These are phyloP conservation scores for Spathaspora sp. DNA, from an alignment of 1,139 yeast species.

Conservation along the genomic window DNA sequence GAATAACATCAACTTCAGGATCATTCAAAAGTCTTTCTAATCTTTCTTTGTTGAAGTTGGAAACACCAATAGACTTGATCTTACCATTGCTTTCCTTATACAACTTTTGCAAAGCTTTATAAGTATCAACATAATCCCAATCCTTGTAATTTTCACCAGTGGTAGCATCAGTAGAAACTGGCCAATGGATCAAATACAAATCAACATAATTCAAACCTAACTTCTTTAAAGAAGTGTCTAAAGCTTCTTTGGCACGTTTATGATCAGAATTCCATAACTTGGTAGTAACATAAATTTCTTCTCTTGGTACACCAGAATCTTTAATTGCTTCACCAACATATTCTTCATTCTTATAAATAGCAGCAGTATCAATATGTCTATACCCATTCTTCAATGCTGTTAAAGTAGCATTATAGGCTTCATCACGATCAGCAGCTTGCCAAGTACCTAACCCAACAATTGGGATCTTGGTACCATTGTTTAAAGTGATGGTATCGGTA, in stretches of 20 bases:
- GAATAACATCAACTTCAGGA: conserved; percentile 42
- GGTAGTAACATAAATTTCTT: conserved; percentile 74
- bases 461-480: conserved; percentile 67
- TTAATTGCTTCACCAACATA: conserved; percentile 66
- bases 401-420: conserved; percentile 59
- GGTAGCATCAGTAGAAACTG: conserved; percentile 50
- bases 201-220: conserved; percentile 81
- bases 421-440: conserved; percentile 60
- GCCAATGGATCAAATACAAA: conserved; percentile 87
- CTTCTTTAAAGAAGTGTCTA: conserved; percentile 61
- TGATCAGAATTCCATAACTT: conserved; percentile 76
- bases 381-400: conserved; percentile 70
- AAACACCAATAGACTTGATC: conserved; percentile 60
- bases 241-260: conserved; percentile 55
- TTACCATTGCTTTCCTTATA: conserved; percentile 50
- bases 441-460: conserved; percentile 80
- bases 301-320: conserved; percentile 68
- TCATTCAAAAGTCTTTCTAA: conserved; percentile 47
- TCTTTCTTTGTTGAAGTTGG: conserved; percentile 51
- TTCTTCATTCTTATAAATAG: conserved; percentile 63
- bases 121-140: conserved; percentile 65
- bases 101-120: conserved; percentile 65
- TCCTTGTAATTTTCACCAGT: conserved; percentile 27
- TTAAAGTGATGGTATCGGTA: conserved; percentile 32
- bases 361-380: conserved; percentile 80